Evolutionary conservation across 2,329 filamentous ascomycete genomes (phyloP), one percentile per base, ranked within the genome.

Genomic region (Talaromyces sp.): DNA sequence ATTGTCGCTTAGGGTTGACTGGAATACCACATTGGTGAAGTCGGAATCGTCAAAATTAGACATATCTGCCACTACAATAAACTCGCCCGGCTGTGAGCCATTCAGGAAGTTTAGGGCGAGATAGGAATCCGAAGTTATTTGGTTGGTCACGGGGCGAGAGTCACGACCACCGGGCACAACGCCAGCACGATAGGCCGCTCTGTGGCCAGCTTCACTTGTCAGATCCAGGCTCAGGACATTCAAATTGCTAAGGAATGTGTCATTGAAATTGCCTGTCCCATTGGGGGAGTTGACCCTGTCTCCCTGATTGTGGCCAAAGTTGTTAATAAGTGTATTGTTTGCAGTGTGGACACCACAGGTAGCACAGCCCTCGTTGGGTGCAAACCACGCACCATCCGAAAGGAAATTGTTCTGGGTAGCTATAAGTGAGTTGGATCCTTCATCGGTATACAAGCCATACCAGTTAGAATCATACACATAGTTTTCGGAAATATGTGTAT

Each of bases 11-110:
- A 35, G 24, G 27, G 27, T 54, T 54, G 50, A 31, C 27, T 54
- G 27, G 50, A 54, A 33, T 3, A 35, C 24, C 14, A 54, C 50
- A 33, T 31, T 35, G 50, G 27, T 33, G 31, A 54, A 54, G 50
- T 54, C 50, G 10, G 9, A 54, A 54, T 54, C 50, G 50, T 54
- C 50, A 33, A 54, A 54, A 35, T 54, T 54, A n/a, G 50, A 54
- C 24, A 54, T 31, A 54, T 54, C n/a, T 54, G 50, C 50, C 24
- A 54, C n/a, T 8, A 54, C 50, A 54, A 35, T n/a, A 13, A 54
- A 31, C 50, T 54, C 27, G 7, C 50, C 50, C 14, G 50, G 50
- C 13, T 54, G 50, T 35, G 27, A 54, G 33, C 50, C 50, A 35
- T 31, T 31, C 50, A 54, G 31, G 14, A 54, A 54, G 31, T 31